These are phyloP conservation scores for Termitomyces sp. DNA, from an alignment of 768 basidiomycete genomes.

Conservation along the genomic window DNA sequence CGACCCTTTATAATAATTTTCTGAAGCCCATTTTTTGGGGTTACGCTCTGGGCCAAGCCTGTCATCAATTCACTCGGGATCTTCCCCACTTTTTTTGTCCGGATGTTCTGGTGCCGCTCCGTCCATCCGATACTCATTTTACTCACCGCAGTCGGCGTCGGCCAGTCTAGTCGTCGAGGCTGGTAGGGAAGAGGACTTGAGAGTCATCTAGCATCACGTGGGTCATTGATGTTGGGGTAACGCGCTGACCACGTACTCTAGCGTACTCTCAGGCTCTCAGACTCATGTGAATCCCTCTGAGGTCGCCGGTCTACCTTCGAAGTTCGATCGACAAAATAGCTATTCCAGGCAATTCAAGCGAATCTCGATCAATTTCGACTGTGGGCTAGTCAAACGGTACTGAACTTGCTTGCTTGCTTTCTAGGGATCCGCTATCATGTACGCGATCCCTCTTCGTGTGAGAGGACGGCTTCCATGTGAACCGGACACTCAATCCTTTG, in stretches of 20 bases:
- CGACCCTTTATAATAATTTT: constrained; percentile 16
- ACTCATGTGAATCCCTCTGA: not conserved
- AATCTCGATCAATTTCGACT: no score
- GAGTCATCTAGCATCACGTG: not conserved
- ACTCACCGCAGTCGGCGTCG: not conserved
- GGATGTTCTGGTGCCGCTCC: not conserved
- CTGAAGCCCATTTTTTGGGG: constrained; percentile 17
- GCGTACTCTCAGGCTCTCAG: no score
- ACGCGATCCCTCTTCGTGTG: not conserved
- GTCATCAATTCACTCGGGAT: constrained; percentile 8
- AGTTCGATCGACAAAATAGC: not conserved
- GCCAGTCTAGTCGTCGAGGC: not conserved
- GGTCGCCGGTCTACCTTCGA: no score
- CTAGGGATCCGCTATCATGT: not conserved
- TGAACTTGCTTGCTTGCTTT: no score
- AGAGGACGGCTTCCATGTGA: no score
- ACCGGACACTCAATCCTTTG: no score
- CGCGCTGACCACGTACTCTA: not conserved
- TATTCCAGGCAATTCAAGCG: not conserved
- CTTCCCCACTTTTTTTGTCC: not conserved
- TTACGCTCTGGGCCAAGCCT: constrained; percentile 4
- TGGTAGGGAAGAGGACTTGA: not conserved
- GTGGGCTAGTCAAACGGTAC: no score
- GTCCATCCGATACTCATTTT: not conserved
- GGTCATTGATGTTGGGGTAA: not conserved